These are phyloP conservation scores for Juglanconis sp. DNA, from an alignment of 2,329 filamentous ascomycete genomes.

Conservation along the genomic window DNA sequence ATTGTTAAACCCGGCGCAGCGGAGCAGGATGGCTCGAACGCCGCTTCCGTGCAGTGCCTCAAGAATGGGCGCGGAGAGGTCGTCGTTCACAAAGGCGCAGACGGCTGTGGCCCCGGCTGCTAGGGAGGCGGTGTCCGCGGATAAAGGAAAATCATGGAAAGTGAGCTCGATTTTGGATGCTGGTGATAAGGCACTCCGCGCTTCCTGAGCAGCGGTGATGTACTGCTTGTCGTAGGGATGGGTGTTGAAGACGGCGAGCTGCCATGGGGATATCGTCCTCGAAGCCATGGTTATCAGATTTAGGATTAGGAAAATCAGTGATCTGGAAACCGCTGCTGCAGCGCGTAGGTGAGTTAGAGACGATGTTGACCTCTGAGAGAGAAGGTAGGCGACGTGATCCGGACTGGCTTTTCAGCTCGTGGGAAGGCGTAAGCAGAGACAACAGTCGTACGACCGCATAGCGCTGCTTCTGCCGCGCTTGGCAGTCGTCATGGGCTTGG, in stretches of 20 bases:
- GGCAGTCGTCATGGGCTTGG: too few species aligned
- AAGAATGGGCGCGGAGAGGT: slow-evolving; percentile 49
- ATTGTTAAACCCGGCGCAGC: slow-evolving; percentile 68
- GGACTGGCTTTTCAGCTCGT: too few species aligned
- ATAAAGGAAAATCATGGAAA: slow-evolving; percentile 58
- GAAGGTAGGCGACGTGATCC: too few species aligned
- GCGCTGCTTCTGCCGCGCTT: too few species aligned
- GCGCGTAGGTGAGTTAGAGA: too few species aligned
- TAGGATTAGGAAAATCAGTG: too few species aligned
- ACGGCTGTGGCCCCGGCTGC: slow-evolving; percentile 53
- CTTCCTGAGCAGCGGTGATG: slow-evolving; percentile 41
- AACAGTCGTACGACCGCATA: too few species aligned
- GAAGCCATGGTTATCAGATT: neutral
- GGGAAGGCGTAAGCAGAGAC: too few species aligned
- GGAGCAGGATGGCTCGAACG: slow-evolving; percentile 58
- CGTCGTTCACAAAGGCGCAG: slow-evolving; percentile 68
- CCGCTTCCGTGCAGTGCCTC: slow-evolving; percentile 45
- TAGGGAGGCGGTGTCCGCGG: slow-evolving; percentile 52
- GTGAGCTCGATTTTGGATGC: slow-evolving; percentile 41
- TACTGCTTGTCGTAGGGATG: slow-evolving; percentile 61
- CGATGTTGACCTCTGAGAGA: too few species aligned
- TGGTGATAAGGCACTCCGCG: slow-evolving; percentile 28
- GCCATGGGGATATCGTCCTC: slow-evolving; percentile 36
- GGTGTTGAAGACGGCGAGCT: slow-evolving; percentile 61
- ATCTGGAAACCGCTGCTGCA: too few species aligned